A percentile compares a stretch with the other conserved stretches of the same genome.
These are phyloP conservation scores for Jamesozyma jinghongensis DNA, from an alignment of 805 yeast species.

Conservation along the genomic window DNA sequence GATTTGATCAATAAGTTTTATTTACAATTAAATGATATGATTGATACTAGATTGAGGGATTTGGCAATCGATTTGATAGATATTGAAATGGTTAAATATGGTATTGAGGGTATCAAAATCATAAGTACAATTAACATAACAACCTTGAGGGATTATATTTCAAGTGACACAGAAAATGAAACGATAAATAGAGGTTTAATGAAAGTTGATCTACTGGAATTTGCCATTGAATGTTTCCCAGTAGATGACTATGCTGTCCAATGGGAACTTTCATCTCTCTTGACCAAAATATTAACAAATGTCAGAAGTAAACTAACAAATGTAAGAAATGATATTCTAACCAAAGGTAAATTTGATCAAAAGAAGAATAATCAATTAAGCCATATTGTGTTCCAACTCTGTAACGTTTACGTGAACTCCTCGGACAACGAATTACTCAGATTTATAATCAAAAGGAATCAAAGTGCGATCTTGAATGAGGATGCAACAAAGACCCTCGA, in stretches of 20 bases:
- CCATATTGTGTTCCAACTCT: constrained; percentile 19
- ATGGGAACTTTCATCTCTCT: constrained; percentile 18
- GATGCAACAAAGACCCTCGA: constrained; percentile 6
- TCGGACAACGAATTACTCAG: constrained; percentile 24
- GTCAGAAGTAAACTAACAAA: constrained; percentile 11
- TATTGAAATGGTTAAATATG: constrained; percentile 8
- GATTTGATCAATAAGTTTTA: constrained; percentile 12
- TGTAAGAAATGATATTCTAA: constrained; percentile 8
- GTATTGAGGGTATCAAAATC: constrained; percentile 11
- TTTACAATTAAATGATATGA: constrained; percentile 14
- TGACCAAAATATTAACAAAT: constrained; percentile 12
- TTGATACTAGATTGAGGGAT: neutral
- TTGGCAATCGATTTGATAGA: constrained; percentile 6
- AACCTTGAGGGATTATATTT: constrained; percentile 4
- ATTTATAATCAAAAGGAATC: constrained; percentile 9
- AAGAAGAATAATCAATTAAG: constrained; percentile 12
- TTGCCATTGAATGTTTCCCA: constrained; percentile 11
- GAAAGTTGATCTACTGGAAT: constrained; percentile 14
- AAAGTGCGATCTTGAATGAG: constrained; percentile 1
- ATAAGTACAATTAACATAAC: constrained; percentile 7
- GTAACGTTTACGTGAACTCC: constrained; percentile 16
- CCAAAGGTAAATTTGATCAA: constrained; percentile 5
- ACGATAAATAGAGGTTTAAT: constrained; percentile 5
- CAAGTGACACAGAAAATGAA: neutral
- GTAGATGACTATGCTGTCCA: constrained; percentile 1